Percentiles rank a stretch among this genome's conserved stretches.
These are phyloP conservation scores for Apiosordaria backusii DNA, from an alignment of 495 filamentous ascomycete genomes.

Conservation along the genomic window DNA sequence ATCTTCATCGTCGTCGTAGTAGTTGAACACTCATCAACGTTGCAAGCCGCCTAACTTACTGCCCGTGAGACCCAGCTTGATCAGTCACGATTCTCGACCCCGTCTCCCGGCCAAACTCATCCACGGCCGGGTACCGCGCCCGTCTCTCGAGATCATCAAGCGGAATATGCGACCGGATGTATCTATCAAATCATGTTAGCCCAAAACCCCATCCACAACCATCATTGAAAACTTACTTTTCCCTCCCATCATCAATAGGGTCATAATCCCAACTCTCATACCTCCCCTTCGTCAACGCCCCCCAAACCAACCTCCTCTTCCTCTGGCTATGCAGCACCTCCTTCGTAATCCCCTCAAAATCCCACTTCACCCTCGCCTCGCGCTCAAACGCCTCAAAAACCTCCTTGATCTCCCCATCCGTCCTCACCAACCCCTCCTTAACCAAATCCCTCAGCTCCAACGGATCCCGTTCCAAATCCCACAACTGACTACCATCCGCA, in stretches of 20 bases:
- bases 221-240: constrained; percentile 53
- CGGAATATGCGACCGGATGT: constrained; percentile 64
- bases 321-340: constrained; percentile 70
- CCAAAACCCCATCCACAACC: neutral
- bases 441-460: constrained; percentile 69
- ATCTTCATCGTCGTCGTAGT: neutral
- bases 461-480: constrained; percentile 68
- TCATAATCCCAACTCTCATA: constrained; percentile 76
- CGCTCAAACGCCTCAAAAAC: constrained; percentile 58
- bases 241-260: constrained; percentile 64
- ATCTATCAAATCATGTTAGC: constrained; percentile 35
- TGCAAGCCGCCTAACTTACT: constrained; percentile 25
- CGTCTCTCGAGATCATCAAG: constrained; percentile 66
- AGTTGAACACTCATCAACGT: neutral
- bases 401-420: constrained; percentile 43
- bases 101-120: constrained; percentile 51
- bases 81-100: constrained; percentile 33
- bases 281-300: constrained; percentile 64
- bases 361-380: constrained; percentile 67
- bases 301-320: constrained; percentile 66
- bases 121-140: constrained; percentile 63
- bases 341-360: constrained; percentile 65
- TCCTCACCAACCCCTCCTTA: constrained; percentile 32
- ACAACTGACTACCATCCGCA: constrained; percentile 76
- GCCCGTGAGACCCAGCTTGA: constrained; percentile 47